These are phyloP conservation scores for Herpetomonas tarakana DNA, from an alignment of 208 protist genomes.

Conservation along the genomic window DNA sequence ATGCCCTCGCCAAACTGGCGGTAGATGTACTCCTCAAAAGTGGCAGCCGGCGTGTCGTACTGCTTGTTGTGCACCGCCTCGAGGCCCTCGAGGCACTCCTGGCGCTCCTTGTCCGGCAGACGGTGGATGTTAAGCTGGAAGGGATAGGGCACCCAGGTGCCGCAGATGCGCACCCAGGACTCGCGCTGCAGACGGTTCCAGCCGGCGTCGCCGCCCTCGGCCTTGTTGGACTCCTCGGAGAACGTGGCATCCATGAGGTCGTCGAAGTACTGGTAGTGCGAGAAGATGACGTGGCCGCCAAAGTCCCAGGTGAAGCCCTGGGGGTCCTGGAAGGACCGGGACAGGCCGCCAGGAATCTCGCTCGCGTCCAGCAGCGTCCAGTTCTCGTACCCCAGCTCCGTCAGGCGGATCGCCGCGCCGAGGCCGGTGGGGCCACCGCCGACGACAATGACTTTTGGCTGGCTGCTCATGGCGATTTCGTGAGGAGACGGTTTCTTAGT, in stretches of 20 bases:
- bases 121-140: slow-evolving; percentile 82
- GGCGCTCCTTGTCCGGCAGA: slow-evolving; percentile 40
- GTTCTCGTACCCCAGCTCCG: slow-evolving; percentile 39
- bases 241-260: slow-evolving; percentile 61
- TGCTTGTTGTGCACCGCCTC: slow-evolving; percentile 16
- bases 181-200: slow-evolving; percentile 61
- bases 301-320: slow-evolving; percentile 78
- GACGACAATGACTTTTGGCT: slow-evolving; percentile 48
- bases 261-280: slow-evolving; percentile 84
- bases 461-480: slow-evolving; percentile 4
- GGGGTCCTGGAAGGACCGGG: slow-evolving; percentile 40
- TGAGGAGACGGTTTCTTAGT: neutral
- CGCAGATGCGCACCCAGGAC: slow-evolving; percentile 47
- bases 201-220: neutral
- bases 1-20: slow-evolving; percentile 65
- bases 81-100: slow-evolving; percentile 43
- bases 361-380: slow-evolving; percentile 56
- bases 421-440: slow-evolving; percentile 66
- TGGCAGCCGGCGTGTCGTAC: slow-evolving; percentile 23
- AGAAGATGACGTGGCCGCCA: slow-evolving; percentile 82
- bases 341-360: slow-evolving; percentile 48
- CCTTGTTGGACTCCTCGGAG: slow-evolving; percentile 3
- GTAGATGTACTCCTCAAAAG: slow-evolving; percentile 58
- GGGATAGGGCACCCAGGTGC: slow-evolving; percentile 66
- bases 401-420: slow-evolving; percentile 57